Evolutionary conservation across 148 eudicot species (phyloP).

Genomic region (Spergularia marina): DNA sequence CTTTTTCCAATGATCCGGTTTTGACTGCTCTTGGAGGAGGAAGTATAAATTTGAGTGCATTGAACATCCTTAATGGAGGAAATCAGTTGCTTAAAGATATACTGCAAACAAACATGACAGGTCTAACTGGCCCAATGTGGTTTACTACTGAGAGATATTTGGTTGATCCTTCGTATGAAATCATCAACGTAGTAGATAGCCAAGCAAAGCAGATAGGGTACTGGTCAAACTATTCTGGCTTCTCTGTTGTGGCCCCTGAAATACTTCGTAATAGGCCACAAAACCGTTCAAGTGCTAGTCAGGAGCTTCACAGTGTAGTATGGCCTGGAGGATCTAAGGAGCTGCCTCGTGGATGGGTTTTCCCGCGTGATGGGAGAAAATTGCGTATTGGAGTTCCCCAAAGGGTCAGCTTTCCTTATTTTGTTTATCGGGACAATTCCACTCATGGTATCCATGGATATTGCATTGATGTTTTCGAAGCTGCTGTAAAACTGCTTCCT

Average conservation of each 20-base stretch:
- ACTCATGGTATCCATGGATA: slow-evolving; percentile 33
- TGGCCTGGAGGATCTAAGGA: slow-evolving; percentile 47
- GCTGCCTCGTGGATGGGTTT: slow-evolving; percentile 50
- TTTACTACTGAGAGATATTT: slow-evolving; percentile 28
- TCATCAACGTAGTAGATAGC: slow-evolving; percentile 37
- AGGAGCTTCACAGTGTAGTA: slow-evolving; percentile 33
- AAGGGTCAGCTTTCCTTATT: slow-evolving; percentile 41
- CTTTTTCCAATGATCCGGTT: slow-evolving; percentile 46
- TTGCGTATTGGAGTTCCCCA: slow-evolving; percentile 43
- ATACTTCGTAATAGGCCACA: slow-evolving; percentile 26
- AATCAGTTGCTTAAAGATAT: slow-evolving; percentile 34
- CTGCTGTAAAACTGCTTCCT: slow-evolving; percentile 43
- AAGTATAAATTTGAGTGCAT: slow-evolving; percentile 39
- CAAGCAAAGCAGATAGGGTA: slow-evolving; percentile 38
- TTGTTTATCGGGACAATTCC: slow-evolving; percentile 32
- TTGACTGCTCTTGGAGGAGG: slow-evolving; percentile 37
- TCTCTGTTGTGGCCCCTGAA: slow-evolving; percentile 43
- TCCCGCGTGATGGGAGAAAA: slow-evolving; percentile 37
- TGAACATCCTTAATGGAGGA: slow-evolving; percentile 58
- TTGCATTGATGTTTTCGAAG: slow-evolving; percentile 48
- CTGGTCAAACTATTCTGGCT: slow-evolving; percentile 55
- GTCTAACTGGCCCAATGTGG: slow-evolving; percentile 40
- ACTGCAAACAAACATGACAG: slow-evolving; percentile 34
- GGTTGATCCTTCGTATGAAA: slow-evolving; percentile 43
- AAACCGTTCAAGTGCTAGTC: slow-evolving; percentile 37